Evolutionary conservation across 306 rosid genomes (phyloP).

Genomic region (Vigna hirtella): DNA sequence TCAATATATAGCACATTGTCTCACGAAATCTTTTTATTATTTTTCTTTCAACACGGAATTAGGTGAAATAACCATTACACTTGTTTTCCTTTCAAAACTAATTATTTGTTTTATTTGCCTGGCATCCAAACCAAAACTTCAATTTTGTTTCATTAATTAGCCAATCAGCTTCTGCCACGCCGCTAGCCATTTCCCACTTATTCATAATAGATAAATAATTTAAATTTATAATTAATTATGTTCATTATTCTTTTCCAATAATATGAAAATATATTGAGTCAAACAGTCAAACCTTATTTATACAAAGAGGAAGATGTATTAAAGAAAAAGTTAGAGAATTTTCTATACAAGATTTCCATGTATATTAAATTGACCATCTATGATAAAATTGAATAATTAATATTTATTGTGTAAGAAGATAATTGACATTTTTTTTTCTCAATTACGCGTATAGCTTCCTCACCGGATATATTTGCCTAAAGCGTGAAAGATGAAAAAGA

Average conservation of each 20-base stretch:
- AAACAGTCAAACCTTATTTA: background rate
- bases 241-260: background rate
- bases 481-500: too few relatives aligned
- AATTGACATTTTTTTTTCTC: too few relatives aligned
- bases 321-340: background rate
- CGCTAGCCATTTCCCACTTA: background rate
- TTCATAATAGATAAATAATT: background rate
- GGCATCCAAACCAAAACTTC: background rate
- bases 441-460: too few relatives aligned
- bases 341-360: background rate
- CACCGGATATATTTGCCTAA: too few relatives aligned
- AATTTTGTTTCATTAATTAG: background rate
- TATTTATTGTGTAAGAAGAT: too few relatives aligned
- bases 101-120: background rate
- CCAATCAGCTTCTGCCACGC: background rate
- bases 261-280: background rate
- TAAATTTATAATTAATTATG: background rate
- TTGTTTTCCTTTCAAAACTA: background rate
- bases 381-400: background rate
- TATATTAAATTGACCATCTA: background rate
- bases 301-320: background rate
- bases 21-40: constrained; percentile 14
- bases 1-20: background rate
- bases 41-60: constrained; percentile 42
- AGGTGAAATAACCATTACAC: background rate